Evolutionary conservation across 179 eudicot genomes (phyloP).

Genomic region (Carnegiea gigantea): DNA sequence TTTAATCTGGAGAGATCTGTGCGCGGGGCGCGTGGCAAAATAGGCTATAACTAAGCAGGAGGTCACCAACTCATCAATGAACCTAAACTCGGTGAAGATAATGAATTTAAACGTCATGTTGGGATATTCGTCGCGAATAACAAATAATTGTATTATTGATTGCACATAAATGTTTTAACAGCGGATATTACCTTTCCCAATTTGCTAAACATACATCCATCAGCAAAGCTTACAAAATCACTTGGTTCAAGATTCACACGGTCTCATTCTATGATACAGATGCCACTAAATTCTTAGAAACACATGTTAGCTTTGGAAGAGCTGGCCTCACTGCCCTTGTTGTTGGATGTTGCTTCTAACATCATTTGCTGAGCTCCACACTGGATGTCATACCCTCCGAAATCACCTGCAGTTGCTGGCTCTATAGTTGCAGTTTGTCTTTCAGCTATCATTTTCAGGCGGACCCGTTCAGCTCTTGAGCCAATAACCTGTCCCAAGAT

Average conservation of each 20-base stretch:
- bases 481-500: conserved; percentile 76
- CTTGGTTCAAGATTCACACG: background rate
- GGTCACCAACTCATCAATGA: too few species aligned
- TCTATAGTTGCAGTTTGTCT: conserved; percentile 22
- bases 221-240: background rate
- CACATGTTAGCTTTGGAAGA: conserved; percentile 42
- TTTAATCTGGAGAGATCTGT: too few species aligned
- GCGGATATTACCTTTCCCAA: background rate
- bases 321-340: conserved; percentile 19
- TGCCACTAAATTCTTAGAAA: conserved; percentile 25
- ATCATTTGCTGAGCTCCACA: conserved; percentile 37
- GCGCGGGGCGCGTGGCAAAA: too few species aligned
- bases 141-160: too few species aligned
- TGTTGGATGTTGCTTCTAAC: conserved; percentile 27
- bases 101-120: too few species aligned
- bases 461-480: conserved; percentile 65
- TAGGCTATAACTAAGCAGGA: too few species aligned
- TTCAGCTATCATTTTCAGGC: conserved; percentile 44
- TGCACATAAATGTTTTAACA: too few species aligned
- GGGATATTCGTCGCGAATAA: too few species aligned
- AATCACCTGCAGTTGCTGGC: conserved; percentile 12
- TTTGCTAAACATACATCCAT: background rate
- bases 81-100: too few species aligned
- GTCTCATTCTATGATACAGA: background rate
- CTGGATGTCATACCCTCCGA: conserved; percentile 16